phyloP scores from a whole-genome alignment of 257 asterid genomes.

The Echium plantagineum region DNA sequence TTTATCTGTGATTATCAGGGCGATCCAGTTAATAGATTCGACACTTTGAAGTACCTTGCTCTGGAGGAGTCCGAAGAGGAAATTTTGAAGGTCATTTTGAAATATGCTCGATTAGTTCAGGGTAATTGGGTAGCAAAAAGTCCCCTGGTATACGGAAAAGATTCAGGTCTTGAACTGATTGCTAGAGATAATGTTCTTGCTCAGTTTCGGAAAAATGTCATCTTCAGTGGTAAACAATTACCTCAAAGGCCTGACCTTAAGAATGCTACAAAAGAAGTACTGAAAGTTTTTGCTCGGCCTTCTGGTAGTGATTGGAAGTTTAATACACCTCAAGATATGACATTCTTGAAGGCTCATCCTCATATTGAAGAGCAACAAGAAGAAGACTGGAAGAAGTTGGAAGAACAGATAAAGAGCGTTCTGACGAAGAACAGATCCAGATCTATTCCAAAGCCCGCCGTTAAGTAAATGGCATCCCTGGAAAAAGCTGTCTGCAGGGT shows the following conservation, averaged over 20 bases:
- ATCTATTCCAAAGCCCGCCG: conserved; percentile 19
- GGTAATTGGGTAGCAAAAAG: conserved; percentile 84
- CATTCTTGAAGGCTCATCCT: conserved; percentile 41
- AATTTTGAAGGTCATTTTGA: conserved; percentile 46
- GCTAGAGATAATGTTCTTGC: conserved; percentile 60
- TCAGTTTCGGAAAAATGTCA: conserved; percentile 42
- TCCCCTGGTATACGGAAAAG: conserved; percentile 29
- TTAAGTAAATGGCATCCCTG: conserved; percentile 16
- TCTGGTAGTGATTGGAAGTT: conserved; percentile 64
- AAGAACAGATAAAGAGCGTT: conserved; percentile 19
- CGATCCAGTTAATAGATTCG: conserved; percentile 62
- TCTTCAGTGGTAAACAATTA: conserved; percentile 22
- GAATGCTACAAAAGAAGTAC: conserved; percentile 32
- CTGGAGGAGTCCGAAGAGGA: conserved; percentile 54
- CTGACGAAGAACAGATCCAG: conserved; percentile 13
- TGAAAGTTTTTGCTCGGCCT: conserved; percentile 48
- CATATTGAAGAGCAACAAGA: conserved; percentile 44
- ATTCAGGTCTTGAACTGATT: conserved; percentile 20
- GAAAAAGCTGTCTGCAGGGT: conserved; percentile 16
- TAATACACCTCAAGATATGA: conserved; percentile 47
- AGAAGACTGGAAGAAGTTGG: conserved; percentile 38
- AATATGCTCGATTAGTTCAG: conserved; percentile 62
- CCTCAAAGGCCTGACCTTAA: conserved; percentile 16
- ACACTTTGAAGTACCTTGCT: conserved; percentile 58
- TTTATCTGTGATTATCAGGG: conserved; percentile 32